A percentile compares a stretch with the other conserved stretches of the same genome.
Conservation (phyloP, 192 early-diverging fungal genomes). For the Mortierella hygrophila region DNA sequence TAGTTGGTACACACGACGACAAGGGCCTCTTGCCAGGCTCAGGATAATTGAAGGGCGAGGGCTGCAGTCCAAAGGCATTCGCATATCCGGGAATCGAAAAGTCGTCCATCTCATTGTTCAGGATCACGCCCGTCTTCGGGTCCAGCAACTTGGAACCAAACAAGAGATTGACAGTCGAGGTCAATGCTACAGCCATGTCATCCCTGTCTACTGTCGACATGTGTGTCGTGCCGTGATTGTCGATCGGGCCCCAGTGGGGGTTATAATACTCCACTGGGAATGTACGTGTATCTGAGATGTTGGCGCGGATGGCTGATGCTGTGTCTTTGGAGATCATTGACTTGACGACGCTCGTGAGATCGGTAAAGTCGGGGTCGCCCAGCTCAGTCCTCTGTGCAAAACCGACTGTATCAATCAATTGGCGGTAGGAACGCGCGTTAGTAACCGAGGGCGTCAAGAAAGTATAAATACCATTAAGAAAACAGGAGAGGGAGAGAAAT, state of each 20-base stretch:
- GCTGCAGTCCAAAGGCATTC: conserved; percentile 83
- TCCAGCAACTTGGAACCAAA: conserved; percentile 95
- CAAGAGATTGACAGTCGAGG: conserved; percentile 88
- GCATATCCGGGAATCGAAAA: conserved; percentile 85
- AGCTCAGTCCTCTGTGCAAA: conserved; percentile 86
- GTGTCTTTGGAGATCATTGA: conserved; percentile 79
- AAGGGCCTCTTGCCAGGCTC: conserved; percentile 88
- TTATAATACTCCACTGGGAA: conserved; percentile 82
- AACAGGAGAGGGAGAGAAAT: neutral
- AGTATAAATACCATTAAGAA: no score
- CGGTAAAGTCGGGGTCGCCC: conserved; percentile 86
- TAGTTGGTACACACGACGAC: conserved; percentile 73
- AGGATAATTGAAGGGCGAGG: conserved; percentile 88
- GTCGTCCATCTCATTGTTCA: conserved; percentile 98
- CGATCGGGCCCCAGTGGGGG: conserved; percentile 79
- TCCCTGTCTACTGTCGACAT: conserved; percentile 83
- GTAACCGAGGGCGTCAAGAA: neutral
- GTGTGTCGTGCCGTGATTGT: conserved; percentile 93
- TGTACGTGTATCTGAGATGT: conserved; percentile 81
- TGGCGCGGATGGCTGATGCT: conserved; percentile 74
- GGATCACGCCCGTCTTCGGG: conserved; percentile 85
- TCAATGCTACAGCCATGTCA: conserved; percentile 83
- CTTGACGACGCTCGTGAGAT: conserved; percentile 66
- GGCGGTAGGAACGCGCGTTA: neutral
- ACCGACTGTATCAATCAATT: conserved; percentile 56